phyloP scores from a whole-genome alignment of 345 rosid species.

The Pseudoturritis turrita region DNA sequence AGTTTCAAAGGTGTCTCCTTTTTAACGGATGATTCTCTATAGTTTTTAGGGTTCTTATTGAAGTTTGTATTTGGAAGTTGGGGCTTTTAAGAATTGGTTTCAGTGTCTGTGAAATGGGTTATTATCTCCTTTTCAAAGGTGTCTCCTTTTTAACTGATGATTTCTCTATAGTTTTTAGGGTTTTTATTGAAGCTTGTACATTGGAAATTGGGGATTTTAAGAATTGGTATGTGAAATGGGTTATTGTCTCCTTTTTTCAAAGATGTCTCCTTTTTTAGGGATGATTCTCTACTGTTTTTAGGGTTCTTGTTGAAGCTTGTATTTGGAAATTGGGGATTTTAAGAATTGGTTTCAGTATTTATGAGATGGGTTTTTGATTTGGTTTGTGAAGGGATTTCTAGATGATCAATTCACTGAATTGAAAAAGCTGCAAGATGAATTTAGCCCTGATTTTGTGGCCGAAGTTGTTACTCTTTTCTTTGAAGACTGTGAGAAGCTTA shows the following conservation, averaged over 20 bases:
- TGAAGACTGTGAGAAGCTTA: conserved; percentile 74
- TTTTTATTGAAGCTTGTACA: not conserved
- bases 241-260: not conserved
- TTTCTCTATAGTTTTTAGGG: not conserved
- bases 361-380: not conserved
- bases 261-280: conserved; percentile 2
- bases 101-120: not conserved
- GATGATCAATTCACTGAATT: conserved; percentile 82
- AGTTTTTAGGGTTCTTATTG: conserved; percentile 5
- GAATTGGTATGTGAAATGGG: not conserved
- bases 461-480: conserved; percentile 79
- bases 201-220: not conserved
- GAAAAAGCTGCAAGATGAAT: conserved; percentile 83
- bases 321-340: not conserved
- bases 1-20: conserved; percentile 5
- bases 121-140: not conserved
- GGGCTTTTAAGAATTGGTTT: not conserved
- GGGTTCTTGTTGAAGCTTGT: conserved; percentile 5
- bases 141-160: not conserved
- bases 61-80: not conserved
- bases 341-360: not conserved
- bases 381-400: conserved; percentile 44
- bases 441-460: conserved; percentile 67
- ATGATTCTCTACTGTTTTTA: not conserved
- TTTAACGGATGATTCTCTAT: not conserved